Evolutionary conservation across 2,329 filamentous ascomycete genomes (phyloP).

Genomic region (Eurotiales sp.): DNA sequence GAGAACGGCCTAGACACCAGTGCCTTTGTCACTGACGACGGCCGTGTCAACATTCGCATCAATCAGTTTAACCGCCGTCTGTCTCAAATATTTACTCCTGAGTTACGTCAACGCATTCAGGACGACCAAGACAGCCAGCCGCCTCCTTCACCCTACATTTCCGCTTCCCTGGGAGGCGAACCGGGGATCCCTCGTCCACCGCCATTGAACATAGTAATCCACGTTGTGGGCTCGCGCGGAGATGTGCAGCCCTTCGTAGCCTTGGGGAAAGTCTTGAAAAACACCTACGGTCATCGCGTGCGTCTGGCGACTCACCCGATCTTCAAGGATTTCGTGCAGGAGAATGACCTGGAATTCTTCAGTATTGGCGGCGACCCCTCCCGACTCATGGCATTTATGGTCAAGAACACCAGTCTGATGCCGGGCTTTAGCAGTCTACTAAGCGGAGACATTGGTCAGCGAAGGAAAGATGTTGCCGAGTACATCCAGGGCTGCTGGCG

Average conservation of each 20-base stretch:
- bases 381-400: constrained; percentile 51
- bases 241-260: constrained; percentile 56
- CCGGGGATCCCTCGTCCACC: background rate
- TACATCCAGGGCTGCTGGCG: constrained; percentile 10
- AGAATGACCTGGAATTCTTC: constrained; percentile 54
- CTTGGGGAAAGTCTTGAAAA: constrained; percentile 49
- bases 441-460: constrained; percentile 1
- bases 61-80: constrained; percentile 3
- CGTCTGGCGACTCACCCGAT: constrained; percentile 48
- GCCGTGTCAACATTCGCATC: constrained; percentile 9
- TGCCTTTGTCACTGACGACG: constrained; percentile 2
- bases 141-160: background rate
- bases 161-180: background rate
- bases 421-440: constrained; percentile 16
- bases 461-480: constrained; percentile 7
- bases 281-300: constrained; percentile 56
- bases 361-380: constrained; percentile 56
- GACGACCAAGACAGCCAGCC: background rate
- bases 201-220: constrained; percentile 55
- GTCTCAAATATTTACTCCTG: constrained; percentile 5
- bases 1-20: background rate
- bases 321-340: background rate
- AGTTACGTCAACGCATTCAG: constrained; percentile 1
- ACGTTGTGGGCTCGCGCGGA: constrained; percentile 43
- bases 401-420: constrained; percentile 46